These are phyloP conservation scores for Coemansia sp. DNA, from an alignment of 192 early-diverging fungal species.

Conservation along the genomic window DNA sequence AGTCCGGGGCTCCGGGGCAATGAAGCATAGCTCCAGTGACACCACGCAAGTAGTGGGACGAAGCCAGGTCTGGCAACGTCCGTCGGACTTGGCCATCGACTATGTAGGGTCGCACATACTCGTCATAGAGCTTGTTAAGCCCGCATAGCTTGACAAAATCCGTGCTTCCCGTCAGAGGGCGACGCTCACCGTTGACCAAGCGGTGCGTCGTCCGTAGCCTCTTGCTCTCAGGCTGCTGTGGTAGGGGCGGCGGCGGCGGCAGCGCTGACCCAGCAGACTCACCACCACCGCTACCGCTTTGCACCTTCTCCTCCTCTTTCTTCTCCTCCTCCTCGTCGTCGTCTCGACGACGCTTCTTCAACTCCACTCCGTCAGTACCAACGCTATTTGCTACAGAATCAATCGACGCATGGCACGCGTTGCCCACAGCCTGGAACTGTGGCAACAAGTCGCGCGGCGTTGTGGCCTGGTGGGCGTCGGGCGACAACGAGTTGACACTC, in stretches of 20 bases:
- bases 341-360: background rate
- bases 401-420: background rate
- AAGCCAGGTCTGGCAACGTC: constrained; percentile 34
- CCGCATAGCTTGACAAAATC: constrained; percentile 48
- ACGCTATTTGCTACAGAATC: background rate
- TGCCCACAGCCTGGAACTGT: constrained; percentile 23
- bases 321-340: background rate
- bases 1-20: background rate
- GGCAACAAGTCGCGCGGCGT: constrained; percentile 47
- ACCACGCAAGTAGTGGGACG: constrained; percentile 37
- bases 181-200: background rate
- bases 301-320: background rate
- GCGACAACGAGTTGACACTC: constrained; percentile 52
- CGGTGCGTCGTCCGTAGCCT: constrained; percentile 9
- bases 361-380: background rate
- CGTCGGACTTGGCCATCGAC: constrained; percentile 6
- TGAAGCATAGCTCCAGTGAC: constrained; percentile 17
- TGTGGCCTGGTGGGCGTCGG: constrained; percentile 24
- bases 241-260: background rate
- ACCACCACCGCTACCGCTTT: background rate
- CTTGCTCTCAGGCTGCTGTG: constrained; percentile 2
- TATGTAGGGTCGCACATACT: constrained; percentile 49
- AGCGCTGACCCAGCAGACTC: background rate
- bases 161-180: constrained; percentile 37
- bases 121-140: constrained; percentile 32